phyloP scores from a whole-genome alignment of 2,329 filamentous ascomycete species.

The Tetracladium maxilliforme region DNA sequence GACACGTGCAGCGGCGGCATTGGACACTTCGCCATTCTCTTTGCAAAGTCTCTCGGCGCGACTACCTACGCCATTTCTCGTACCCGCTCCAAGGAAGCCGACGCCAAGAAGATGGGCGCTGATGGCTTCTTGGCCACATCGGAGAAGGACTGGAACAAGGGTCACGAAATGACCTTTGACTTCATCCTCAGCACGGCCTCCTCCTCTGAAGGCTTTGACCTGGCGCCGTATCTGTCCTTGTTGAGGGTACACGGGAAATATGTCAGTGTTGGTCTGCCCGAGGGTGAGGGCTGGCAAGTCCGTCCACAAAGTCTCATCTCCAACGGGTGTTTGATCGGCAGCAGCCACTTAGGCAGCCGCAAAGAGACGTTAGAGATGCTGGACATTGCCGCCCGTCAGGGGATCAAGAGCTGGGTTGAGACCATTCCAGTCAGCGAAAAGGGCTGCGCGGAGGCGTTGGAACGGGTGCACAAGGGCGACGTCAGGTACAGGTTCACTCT shows the following conservation, averaged over 20 bases:
- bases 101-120: slow-evolving; percentile 42
- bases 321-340: slow-evolving; percentile 62
- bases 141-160: slow-evolving; percentile 40
- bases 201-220: slow-evolving; percentile 50
- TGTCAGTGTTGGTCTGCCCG: slow-evolving; percentile 68
- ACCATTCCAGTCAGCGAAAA: slow-evolving; percentile 58
- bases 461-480: slow-evolving; percentile 55
- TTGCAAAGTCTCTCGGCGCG: slow-evolving; percentile 51
- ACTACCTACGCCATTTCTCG: slow-evolving; percentile 48
- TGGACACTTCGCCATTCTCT: slow-evolving; percentile 57
- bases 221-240: slow-evolving; percentile 58
- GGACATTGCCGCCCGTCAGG: slow-evolving; percentile 54
- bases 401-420: slow-evolving; percentile 56
- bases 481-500: slow-evolving; percentile 61
- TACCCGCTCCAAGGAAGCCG: slow-evolving; percentile 42
- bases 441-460: slow-evolving; percentile 54
- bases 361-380: slow-evolving; percentile 60
- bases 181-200: slow-evolving; percentile 65
- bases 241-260: slow-evolving; percentile 72
- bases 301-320: slow-evolving; percentile 59
- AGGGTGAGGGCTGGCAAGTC: slow-evolving; percentile 57
- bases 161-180: slow-evolving; percentile 52
- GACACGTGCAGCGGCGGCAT: slow-evolving; percentile 47
- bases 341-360: slow-evolving; percentile 56
- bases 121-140: slow-evolving; percentile 43